Base-by-base conservation (phyloP, 208 protist species). In the Crithidia mellificae region DNA sequence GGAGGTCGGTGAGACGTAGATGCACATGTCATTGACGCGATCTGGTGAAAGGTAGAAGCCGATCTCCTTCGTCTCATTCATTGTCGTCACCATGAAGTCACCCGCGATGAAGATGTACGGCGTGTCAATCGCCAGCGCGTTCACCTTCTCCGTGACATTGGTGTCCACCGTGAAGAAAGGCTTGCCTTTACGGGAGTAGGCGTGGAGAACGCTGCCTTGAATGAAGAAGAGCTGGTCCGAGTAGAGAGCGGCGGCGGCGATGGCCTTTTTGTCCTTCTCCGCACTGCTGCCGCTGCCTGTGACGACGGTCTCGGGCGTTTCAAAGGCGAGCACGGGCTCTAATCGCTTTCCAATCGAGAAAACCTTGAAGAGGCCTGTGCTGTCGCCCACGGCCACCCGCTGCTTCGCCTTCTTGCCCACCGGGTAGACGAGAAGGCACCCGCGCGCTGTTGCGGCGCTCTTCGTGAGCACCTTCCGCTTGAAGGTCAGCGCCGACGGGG, bases 31-130 rank as follows among this genome's bases (percentile, higher is more conserved):
- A 58, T 93, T 86, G n/a, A 97, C 81, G 24, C 87, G 77, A 50
- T 97, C 92, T 17, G 92, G 90, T 0, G 85, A 79, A 66, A 97
- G 85, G 81, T 82, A 97, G 44, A 95, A 94, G 34, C 90, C 90
- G 8, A 91, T 69, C 72, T 95, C 88, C 27, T 85, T 88, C 0
- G 68, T 80, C 62, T 97, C 92, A 14, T 70, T 43, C 64, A 94
- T 85, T 19, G 82, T 79, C 22, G 88, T 92, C 53, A 89, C 59
- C 82, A 94, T 94, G 62, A 90, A 97, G 61, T 91, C 85, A 7
- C 92, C 92, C 6, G 83, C 80, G 20, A 85, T 68, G 56, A 93
- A 93, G 41, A 97, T 85, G 53, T 84, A 93, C 1, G 92, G 92
- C 2, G 86, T 94, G 43, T 84, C 77, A 27, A 95, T 82, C 55